phyloP scores from a whole-genome alignment of 495 filamentous ascomycete species.

The Tuber umbilicatum region DNA sequence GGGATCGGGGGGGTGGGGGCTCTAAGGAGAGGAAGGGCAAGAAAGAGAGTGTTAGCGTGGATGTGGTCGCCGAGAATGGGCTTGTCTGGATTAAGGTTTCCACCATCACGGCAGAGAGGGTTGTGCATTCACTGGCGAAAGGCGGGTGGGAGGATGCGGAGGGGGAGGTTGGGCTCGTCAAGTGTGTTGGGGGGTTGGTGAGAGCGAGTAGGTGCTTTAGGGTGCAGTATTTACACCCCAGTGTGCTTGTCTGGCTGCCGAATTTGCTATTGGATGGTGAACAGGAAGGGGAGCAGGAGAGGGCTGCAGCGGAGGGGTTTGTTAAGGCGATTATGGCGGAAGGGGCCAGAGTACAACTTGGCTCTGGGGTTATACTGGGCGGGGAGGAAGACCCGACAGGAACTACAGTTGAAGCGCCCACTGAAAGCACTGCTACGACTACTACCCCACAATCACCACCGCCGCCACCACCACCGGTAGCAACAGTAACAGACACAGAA shows the following conservation, averaged over 20 bases:
- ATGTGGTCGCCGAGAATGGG: conserved; percentile 40
- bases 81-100: conserved; percentile 52
- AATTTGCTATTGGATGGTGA: background rate
- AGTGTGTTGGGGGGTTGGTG: conserved; percentile 52
- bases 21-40: conserved; percentile 23
- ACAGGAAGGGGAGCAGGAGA: background rate
- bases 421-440: background rate
- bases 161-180: conserved; percentile 50
- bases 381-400: background rate
- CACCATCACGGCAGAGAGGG: conserved; percentile 52
- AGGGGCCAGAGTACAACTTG: conserved; percentile 50
- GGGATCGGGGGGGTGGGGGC: conserved; percentile 4
- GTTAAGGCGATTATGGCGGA: conserved; percentile 53
- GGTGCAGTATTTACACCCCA: conserved; percentile 54
- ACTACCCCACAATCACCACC: background rate
- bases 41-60: conserved; percentile 36
- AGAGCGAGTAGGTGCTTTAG: conserved; percentile 51
- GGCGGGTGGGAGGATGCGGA: conserved; percentile 54
- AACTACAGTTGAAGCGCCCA: background rate
- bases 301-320: conserved; percentile 35
- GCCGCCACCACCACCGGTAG: background rate
- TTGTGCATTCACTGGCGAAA: conserved; percentile 59
- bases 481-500: background rate
- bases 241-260: conserved; percentile 56
- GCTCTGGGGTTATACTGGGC: background rate